These are phyloP conservation scores for Spinacia oleracea DNA, from an alignment of 179 eudicot genomes.

Conservation along the genomic window DNA sequence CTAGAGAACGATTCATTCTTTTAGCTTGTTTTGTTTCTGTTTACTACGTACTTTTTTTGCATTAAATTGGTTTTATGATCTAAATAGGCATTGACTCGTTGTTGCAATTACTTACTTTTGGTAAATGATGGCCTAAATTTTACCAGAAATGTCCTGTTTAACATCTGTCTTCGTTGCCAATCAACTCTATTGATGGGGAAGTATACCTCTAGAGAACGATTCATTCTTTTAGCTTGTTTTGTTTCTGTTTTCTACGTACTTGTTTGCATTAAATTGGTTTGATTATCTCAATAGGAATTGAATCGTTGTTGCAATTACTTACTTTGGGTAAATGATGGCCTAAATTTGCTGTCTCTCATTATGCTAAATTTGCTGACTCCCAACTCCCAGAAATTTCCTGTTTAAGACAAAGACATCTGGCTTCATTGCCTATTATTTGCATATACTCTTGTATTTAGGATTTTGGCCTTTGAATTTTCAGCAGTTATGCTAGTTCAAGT, in stretches of 20 bases:
- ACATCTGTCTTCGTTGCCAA: not conserved
- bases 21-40: not conserved
- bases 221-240: not conserved
- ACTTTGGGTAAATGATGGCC: not conserved
- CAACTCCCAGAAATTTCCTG: not conserved
- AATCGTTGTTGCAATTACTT: not conserved
- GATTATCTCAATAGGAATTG: not conserved
- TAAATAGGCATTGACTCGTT: not conserved
- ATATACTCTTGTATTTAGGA: not conserved
- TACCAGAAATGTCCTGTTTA: not conserved
- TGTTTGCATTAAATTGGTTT: not conserved
- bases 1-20: slow-evolving; percentile 16
- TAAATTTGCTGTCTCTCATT: not conserved
- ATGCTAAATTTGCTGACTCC: not conserved
- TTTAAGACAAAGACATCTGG: not conserved
- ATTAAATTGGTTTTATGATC: not conserved
- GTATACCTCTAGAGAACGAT: slow-evolving; percentile 27
- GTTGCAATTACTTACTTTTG: not conserved
- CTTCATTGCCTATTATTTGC: not conserved
- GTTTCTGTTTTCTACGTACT: not conserved
- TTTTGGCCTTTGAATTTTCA: not conserved
- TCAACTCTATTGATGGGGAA: slow-evolving; percentile 34
- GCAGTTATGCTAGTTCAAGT: not conserved
- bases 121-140: not conserved
- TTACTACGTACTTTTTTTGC: not conserved